Conservation (phyloP, 441 rosid species). For the Flueggea neowawraea region DNA sequence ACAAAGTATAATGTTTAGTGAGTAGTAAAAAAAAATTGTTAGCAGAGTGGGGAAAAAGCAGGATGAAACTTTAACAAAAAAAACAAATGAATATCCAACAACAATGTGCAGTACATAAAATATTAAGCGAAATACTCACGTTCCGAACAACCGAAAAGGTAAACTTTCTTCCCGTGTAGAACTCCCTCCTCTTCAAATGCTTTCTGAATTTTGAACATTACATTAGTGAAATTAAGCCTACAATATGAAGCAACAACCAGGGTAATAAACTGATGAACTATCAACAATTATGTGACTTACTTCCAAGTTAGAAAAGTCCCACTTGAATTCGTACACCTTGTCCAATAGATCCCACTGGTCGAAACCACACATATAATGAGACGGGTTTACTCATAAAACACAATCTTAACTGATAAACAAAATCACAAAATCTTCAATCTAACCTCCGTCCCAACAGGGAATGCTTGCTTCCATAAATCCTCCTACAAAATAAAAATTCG, state of each 20-base stretch:
- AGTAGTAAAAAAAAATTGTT: constrained; percentile 23
- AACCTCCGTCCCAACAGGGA: constrained; percentile 99
- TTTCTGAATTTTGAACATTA: constrained; percentile 38
- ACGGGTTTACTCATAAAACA: background rate
- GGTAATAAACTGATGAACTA: constrained; percentile 7
- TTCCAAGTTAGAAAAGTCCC: constrained; percentile 89
- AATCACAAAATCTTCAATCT: constrained; percentile 9
- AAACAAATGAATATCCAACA: no score
- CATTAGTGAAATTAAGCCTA: constrained; percentile 1
- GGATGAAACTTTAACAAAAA: no score
- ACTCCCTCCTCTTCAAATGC: constrained; percentile 92
- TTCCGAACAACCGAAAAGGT: constrained; percentile 89
- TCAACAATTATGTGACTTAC: constrained; percentile 42
- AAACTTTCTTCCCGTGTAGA: constrained; percentile 76
- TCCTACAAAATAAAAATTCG: constrained; percentile 51
- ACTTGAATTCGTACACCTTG: constrained; percentile 59
- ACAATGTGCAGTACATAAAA: background rate
- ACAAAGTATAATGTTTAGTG: constrained; percentile 1
- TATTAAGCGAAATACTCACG: constrained; percentile 51
- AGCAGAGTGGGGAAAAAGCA: background rate
- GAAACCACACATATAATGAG: constrained; percentile 5
- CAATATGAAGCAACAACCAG: background rate
- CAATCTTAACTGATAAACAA: background rate
- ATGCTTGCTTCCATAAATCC: constrained; percentile 83
- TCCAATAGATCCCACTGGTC: constrained; percentile 98